Evolutionary conservation across 169 alveolate species (phyloP).

Genomic region (Eimeria necatrix): DNA sequence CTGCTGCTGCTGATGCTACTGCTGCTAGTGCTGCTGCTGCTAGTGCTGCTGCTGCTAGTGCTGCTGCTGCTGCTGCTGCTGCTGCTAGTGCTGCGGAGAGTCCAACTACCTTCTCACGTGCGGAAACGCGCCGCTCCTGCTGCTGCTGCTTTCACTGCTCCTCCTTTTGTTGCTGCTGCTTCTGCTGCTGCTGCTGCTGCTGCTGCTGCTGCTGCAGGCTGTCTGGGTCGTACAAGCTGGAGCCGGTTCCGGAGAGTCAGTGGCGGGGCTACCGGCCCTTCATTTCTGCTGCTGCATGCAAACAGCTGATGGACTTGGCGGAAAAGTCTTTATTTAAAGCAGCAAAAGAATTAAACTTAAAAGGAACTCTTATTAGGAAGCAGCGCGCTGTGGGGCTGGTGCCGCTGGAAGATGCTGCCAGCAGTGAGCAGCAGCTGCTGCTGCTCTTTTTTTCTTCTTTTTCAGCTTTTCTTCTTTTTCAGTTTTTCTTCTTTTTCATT

Average conservation of each 20-base stretch:
- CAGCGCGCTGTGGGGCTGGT: conserved; percentile 64
- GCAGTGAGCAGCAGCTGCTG: neutral
- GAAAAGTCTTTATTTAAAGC: neutral
- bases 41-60: neutral
- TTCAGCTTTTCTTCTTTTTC: too few relatives aligned
- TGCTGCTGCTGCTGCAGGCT: conserved; percentile 18
- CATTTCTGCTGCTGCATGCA: neutral
- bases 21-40: neutral
- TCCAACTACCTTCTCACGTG: too few relatives aligned
- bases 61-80: neutral
- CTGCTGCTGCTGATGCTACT: too few relatives aligned
- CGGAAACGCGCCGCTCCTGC: neutral
- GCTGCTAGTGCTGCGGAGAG: neutral
- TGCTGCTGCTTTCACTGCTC: neutral
- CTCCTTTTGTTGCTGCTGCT: neutral
- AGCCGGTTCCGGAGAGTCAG: conserved; percentile 34
- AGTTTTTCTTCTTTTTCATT: too few relatives aligned
- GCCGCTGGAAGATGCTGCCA: neutral
- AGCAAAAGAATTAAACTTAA: conserved; percentile 1
- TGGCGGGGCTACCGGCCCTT: conserved; percentile 42
- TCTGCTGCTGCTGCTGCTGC: conserved; percentile 10
- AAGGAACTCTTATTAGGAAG: conserved; percentile 28
- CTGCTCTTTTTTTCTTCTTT: neutral
- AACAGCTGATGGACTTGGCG: conserved; percentile 23
- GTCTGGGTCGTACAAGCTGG: neutral